Conservation (phyloP, 169 alveolate genomes). For the Theileria orientalis region DNA sequence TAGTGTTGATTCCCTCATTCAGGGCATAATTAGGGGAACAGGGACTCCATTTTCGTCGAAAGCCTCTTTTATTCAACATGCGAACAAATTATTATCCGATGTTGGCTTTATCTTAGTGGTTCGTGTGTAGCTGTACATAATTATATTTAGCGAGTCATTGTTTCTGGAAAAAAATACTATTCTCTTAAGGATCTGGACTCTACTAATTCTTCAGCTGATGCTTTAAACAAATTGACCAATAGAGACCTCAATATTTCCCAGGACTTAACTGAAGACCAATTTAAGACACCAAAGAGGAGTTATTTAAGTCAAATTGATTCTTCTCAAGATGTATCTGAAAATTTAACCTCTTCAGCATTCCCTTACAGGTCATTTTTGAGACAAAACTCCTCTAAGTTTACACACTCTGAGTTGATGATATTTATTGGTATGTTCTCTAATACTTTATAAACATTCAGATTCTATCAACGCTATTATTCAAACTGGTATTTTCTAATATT, state of each 20-base stretch:
- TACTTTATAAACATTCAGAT: not conserved
- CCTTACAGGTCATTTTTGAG: not conserved
- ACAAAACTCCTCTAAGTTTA: slow-evolving; percentile 7
- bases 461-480: slow-evolving; percentile 4
- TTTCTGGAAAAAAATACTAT: slow-evolving; percentile 40
- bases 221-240: not conserved
- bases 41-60: slow-evolving; percentile 38
- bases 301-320: not conserved
- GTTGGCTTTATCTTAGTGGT: slow-evolving; percentile 62
- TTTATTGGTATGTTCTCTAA: slow-evolving; percentile 4
- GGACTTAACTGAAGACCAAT: not conserved
- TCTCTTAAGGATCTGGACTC: slow-evolving; percentile 54
- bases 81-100: slow-evolving; percentile 27
- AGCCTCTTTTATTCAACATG: slow-evolving; percentile 32
- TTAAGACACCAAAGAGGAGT: slow-evolving; percentile 17
- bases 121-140: not conserved
- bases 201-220: not conserved
- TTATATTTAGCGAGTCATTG: slow-evolving; percentile 19
- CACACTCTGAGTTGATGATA: slow-evolving; percentile 19
- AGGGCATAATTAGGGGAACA: slow-evolving; percentile 48
- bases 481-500: not conserved
- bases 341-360: slow-evolving; percentile 6
- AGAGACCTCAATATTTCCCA: not conserved
- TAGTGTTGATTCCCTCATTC: slow-evolving; percentile 34
- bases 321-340: not conserved